phyloP scores from a whole-genome alignment of 805 yeast genomes.

The Wickerhamomyces pijperi region DNA sequence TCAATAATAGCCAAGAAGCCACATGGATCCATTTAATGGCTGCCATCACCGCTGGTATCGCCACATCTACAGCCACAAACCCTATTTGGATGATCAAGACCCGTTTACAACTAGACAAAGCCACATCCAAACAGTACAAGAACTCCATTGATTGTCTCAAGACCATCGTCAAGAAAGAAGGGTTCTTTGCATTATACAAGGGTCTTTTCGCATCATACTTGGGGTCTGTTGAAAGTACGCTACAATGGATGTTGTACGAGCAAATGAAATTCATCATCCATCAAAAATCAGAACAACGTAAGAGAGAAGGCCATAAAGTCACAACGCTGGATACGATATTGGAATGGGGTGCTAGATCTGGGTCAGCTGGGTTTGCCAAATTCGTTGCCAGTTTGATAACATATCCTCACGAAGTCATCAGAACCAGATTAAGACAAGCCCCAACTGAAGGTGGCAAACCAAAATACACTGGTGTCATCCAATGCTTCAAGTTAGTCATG shows the following conservation, averaged over 20 bases:
- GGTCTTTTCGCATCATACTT: slow-evolving; percentile 93
- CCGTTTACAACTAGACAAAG: slow-evolving; percentile 80
- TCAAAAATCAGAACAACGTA: slow-evolving; percentile 34
- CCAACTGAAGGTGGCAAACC: slow-evolving; percentile 72
- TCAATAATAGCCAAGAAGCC: slow-evolving; percentile 56
- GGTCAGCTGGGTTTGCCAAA: slow-evolving; percentile 96
- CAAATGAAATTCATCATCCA: slow-evolving; percentile 73
- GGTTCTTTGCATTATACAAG: slow-evolving; percentile 67
- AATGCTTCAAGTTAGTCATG: slow-evolving; percentile 74
- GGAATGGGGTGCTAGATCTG: slow-evolving; percentile 94
- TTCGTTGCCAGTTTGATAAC: slow-evolving; percentile 86
- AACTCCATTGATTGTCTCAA: slow-evolving; percentile 79
- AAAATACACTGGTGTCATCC: slow-evolving; percentile 82
- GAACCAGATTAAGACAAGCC: slow-evolving; percentile 92
- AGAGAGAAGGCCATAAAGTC: slow-evolving; percentile 20
- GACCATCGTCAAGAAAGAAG: slow-evolving; percentile 65
- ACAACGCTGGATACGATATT: slow-evolving; percentile 49
- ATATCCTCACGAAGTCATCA: slow-evolving; percentile 94
- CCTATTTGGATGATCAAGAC: slow-evolving; percentile 98
- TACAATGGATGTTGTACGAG: slow-evolving; percentile 95
- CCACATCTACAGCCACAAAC: slow-evolving; percentile 91
- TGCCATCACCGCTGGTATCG: slow-evolving; percentile 87
- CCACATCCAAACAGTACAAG: slow-evolving; percentile 52
- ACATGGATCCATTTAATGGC: slow-evolving; percentile 79
- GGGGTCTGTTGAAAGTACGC: slow-evolving; percentile 85